Percentiles rank a stretch among this genome's conserved stretches.
phyloP scores from a whole-genome alignment of 1,284 basidiomycete species.

The Trametes pubescens region DNA sequence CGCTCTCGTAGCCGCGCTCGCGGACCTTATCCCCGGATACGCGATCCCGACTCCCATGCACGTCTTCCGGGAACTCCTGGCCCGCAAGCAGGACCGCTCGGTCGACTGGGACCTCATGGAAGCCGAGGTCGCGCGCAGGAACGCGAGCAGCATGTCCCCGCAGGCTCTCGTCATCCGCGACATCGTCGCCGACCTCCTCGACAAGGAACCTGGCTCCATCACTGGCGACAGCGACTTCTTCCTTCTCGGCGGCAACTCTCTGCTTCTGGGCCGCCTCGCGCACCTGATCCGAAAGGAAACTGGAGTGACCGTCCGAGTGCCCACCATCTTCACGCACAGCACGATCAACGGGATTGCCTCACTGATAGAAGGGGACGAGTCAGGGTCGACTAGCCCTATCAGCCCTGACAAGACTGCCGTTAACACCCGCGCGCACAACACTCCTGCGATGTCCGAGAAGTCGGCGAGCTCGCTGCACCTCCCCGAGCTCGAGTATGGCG shows the following conservation, averaged over 20 bases:
- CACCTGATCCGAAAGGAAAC: conserved; percentile 51
- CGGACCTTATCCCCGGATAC: conserved; percentile 44
- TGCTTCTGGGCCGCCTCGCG: conserved; percentile 53
- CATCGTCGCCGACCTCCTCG: conserved; percentile 51
- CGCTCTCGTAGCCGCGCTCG: conserved; percentile 37
- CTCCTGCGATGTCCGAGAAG: conserved; percentile 20
- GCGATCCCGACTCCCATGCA: conserved; percentile 47
- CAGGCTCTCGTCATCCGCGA: conserved; percentile 48
- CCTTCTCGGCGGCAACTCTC: conserved; percentile 54
- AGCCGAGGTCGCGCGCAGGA: conserved; percentile 38
- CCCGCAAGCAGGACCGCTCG: conserved; percentile 32
- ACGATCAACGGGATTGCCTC: conserved; percentile 52
- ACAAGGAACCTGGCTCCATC: conserved; percentile 46
- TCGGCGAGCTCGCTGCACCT: conserved; percentile 26
- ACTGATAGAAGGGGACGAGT: conserved; percentile 43
- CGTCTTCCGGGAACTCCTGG: conserved; percentile 31
- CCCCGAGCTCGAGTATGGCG: conserved; percentile 22
- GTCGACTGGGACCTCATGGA: conserved; percentile 50
- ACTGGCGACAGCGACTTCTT: conserved; percentile 52
- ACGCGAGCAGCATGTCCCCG: conserved; percentile 45
- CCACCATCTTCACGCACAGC: conserved; percentile 51
- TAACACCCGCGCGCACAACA: conserved; percentile 22
- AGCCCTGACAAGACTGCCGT: conserved; percentile 31
- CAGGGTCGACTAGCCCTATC: conserved; percentile 4
- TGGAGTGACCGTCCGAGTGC: conserved; percentile 47